Percentiles rank a stretch among this genome's conserved stretches.
Evolutionary conservation across 164 flowering plant genomes (phyloP).

Genomic region (Brasenia schreberi): DNA sequence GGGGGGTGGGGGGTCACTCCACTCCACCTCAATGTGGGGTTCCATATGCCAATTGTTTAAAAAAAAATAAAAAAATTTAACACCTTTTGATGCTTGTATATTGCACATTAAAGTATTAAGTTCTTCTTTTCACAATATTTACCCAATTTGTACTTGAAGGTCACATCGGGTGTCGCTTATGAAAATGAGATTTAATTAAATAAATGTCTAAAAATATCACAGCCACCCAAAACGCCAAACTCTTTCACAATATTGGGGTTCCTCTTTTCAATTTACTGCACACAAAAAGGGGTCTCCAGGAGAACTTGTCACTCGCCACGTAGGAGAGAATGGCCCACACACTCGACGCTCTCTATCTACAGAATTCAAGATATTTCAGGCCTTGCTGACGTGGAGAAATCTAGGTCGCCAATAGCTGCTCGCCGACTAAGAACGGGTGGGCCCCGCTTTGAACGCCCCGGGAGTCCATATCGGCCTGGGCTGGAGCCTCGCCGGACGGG

Average conservation of each 20-base stretch:
- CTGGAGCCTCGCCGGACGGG: background rate
- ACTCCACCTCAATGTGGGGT: too few relatives aligned
- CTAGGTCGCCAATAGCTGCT: slow-evolving; percentile 4
- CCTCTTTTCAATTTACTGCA: background rate
- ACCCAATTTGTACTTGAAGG: too few relatives aligned
- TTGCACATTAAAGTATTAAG: too few relatives aligned
- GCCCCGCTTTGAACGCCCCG: background rate
- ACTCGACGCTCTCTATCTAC: background rate
- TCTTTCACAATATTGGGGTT: background rate
- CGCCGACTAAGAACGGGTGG: slow-evolving; percentile 1
- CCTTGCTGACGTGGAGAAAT: background rate
- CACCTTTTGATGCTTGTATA: too few relatives aligned
- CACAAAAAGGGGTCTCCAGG: background rate
- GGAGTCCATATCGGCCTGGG: background rate
- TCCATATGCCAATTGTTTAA: too few relatives aligned
- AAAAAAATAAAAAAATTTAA: too few relatives aligned
- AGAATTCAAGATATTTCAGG: too few relatives aligned
- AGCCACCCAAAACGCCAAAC: background rate
- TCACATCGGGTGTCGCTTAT: too few relatives aligned
- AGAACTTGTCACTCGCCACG: background rate
- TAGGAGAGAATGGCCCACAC: background rate
- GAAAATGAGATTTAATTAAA: too few relatives aligned
- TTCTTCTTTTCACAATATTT: too few relatives aligned
- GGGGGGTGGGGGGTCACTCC: too few relatives aligned
- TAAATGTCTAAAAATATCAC: background rate